phyloP scores from a whole-genome alignment of 2,329 filamentous ascomycete genomes.

The Cladosporium phlei region DNA sequence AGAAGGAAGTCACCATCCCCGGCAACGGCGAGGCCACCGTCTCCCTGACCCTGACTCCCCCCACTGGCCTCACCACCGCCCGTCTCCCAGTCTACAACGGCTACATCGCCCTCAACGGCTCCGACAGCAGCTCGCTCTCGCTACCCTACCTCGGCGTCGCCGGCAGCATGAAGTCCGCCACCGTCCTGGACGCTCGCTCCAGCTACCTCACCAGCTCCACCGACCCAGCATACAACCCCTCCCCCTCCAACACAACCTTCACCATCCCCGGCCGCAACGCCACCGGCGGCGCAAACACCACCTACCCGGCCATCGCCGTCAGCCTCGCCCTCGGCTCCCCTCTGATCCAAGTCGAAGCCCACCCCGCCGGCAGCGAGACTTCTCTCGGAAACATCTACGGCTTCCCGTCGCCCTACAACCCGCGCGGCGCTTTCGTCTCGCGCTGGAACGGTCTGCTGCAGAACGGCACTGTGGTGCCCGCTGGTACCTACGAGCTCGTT shows the following conservation, averaged over 20 bases:
- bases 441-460: constrained; percentile 25
- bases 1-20: constrained; percentile 15
- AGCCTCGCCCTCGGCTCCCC: constrained; percentile 21
- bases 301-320: constrained; percentile 22
- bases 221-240: constrained; percentile 15
- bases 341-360: constrained; percentile 15
- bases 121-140: constrained; percentile 24
- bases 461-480: constrained; percentile 25
- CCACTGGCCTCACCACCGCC: constrained; percentile 20
- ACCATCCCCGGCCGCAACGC: constrained; percentile 21
- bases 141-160: constrained; percentile 33
- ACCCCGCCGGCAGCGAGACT: constrained; percentile 8
- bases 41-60: constrained; percentile 19
- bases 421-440: constrained; percentile 16
- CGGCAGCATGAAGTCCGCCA: constrained; percentile 19
- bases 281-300: constrained; percentile 17
- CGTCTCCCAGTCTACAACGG: constrained; percentile 33
- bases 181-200: constrained; percentile 24
- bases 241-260: constrained; percentile 18
- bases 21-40: constrained; percentile 21
- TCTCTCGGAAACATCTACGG: constrained; percentile 18
- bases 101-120: constrained; percentile 27
- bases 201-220: constrained; percentile 21
- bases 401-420: constrained; percentile 19
- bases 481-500: constrained; percentile 27